Percentiles rank a stretch among this genome's conserved stretches.
phyloP scores from a whole-genome alignment of 768 basidiomycete species.

The Cystobasidiopsis lactophilus region DNA sequence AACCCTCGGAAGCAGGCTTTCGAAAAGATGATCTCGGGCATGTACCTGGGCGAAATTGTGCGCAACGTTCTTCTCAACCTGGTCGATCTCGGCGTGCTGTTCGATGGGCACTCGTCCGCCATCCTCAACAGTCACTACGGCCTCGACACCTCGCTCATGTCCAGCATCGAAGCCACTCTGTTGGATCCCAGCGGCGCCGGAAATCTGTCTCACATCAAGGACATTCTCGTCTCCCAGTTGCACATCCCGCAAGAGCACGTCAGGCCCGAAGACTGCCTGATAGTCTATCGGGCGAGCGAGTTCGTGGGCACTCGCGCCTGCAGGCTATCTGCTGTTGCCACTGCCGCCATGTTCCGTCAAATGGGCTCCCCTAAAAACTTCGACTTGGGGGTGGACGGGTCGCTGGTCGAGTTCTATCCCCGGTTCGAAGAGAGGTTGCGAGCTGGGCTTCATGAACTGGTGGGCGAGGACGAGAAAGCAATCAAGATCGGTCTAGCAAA shows the following conservation, averaged over 20 bases:
- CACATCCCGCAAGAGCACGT: slow-evolving; percentile 37
- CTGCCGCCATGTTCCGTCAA: slow-evolving; percentile 66
- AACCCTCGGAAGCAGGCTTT: slow-evolving; percentile 74
- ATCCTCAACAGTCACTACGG: slow-evolving; percentile 76
- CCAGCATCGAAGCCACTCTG: slow-evolving; percentile 14
- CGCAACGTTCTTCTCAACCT: slow-evolving; percentile 65
- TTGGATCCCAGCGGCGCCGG: background rate
- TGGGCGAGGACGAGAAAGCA: slow-evolving; percentile 61
- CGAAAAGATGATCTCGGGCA: slow-evolving; percentile 96
- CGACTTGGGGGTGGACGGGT: slow-evolving; percentile 79
- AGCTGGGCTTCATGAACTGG: slow-evolving; percentile 45
- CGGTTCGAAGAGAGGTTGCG: slow-evolving; percentile 54
- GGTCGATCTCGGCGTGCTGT: slow-evolving; percentile 34
- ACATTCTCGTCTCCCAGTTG: slow-evolving; percentile 41
- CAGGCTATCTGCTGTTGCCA: slow-evolving; percentile 58
- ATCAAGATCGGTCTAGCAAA: slow-evolving; percentile 82
- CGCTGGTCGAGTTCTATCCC: slow-evolving; percentile 81
- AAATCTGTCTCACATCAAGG: slow-evolving; percentile 22
- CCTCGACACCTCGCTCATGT: slow-evolving; percentile 52
- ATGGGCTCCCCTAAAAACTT: slow-evolving; percentile 37
- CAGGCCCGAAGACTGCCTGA: slow-evolving; percentile 33
- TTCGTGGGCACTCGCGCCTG: slow-evolving; percentile 66
- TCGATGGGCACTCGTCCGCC: slow-evolving; percentile 51
- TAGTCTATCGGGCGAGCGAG: slow-evolving; percentile 57
- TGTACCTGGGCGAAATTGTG: slow-evolving; percentile 92